Conservation (phyloP, 257 asterid species). For the Haberlea rhodopensis region DNA sequence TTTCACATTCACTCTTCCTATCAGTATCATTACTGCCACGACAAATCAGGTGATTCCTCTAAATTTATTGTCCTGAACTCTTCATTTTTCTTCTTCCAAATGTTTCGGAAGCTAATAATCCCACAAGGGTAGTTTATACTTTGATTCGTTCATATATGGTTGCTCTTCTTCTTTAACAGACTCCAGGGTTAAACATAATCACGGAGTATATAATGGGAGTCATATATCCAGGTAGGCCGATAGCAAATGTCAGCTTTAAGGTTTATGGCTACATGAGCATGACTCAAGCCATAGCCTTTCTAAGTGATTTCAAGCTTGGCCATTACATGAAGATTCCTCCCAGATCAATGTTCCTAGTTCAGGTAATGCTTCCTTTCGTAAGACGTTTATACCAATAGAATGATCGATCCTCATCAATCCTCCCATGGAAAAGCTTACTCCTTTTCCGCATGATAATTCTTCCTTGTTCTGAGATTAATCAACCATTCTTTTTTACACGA, state of each 20-base stretch:
- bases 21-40: conserved; percentile 75
- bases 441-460: background rate
- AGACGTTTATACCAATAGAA: no score
- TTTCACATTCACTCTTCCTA: conserved; percentile 57
- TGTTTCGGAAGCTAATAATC: no score
- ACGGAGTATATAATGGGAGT: conserved; percentile 68
- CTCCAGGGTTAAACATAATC: conserved; percentile 68
- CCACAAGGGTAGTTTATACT: no score
- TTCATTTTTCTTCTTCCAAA: background rate
- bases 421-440: no score
- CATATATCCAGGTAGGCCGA: conserved; percentile 72
- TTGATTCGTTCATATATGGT: background rate
- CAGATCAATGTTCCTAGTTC: conserved; percentile 81
- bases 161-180: conserved; percentile 27
- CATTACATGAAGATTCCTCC: conserved; percentile 91
- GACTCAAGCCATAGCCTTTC: conserved; percentile 71
- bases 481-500: background rate
- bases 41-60: conserved; percentile 61
- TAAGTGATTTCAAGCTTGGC: conserved; percentile 82
- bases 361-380: conserved; percentile 38
- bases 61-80: background rate
- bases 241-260: conserved; percentile 75
- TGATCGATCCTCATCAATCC: no score
- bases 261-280: conserved; percentile 76
- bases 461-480: background rate